Evolutionary conservation across 176 grass and related monocot species (phyloP).

Genomic region (Canna indica): DNA sequence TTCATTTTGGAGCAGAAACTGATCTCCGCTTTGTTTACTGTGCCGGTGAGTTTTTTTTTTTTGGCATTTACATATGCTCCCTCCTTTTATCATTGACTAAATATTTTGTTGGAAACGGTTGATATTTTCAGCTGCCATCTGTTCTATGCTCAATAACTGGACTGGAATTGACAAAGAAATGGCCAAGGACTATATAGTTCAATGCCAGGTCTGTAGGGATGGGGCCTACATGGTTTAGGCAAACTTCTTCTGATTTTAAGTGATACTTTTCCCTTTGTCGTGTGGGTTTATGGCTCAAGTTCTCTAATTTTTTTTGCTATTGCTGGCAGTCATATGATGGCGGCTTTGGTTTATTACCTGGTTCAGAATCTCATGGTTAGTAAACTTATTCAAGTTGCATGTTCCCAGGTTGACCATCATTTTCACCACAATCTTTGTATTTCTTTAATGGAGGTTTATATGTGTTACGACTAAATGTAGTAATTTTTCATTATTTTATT

Average conservation of each 20-base stretch:
- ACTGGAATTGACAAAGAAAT: constrained; percentile 82
- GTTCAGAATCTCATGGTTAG: constrained; percentile 96
- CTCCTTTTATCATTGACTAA: constrained; percentile 1
- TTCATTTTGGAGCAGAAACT: constrained; percentile 76
- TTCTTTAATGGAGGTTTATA: not conserved
- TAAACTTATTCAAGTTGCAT: constrained; percentile 10
- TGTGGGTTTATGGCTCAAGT: not conserved
- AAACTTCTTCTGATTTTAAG: not conserved
- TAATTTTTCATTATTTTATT: not conserved
- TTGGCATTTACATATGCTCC: not conserved
- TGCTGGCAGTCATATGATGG: constrained; percentile 86
- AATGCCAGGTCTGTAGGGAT: constrained; percentile 53
- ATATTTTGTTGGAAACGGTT: not conserved
- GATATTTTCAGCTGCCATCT: constrained; percentile 71
- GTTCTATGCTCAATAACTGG: constrained; percentile 81
- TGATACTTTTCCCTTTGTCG: not conserved
- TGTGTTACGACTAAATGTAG: not conserved
- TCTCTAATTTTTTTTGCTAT: constrained; percentile 33
- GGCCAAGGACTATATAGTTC: constrained; percentile 64
- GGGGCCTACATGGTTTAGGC: not conserved
- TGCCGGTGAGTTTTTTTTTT: constrained; percentile 53
- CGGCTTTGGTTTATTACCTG: constrained; percentile 84
- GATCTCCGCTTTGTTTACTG: constrained; percentile 93
- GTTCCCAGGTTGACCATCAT: not conserved
- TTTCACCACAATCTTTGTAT: not conserved